A percentile compares a stretch with the other conserved stretches of the same genome.
Conservation (phyloP, 208 protist species). For the Vickermania spadyakhi region DNA sequence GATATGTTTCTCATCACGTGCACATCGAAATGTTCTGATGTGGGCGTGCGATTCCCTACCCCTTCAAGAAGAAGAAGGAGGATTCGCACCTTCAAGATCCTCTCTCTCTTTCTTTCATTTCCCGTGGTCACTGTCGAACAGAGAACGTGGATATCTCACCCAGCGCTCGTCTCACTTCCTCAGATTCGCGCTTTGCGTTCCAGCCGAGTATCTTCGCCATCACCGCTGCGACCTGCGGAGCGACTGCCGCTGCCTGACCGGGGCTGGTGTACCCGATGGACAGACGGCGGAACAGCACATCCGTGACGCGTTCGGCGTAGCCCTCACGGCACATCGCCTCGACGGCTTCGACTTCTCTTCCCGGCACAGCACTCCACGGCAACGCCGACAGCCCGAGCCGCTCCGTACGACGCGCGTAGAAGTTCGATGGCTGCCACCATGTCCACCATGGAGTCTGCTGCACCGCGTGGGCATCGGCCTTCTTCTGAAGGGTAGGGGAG, state of each 20-base stretch:
- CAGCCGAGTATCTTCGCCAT: constrained; percentile 33
- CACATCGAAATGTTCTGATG: too few relatives aligned
- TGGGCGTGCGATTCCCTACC: too few relatives aligned
- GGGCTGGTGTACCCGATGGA: constrained; percentile 70
- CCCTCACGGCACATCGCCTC: constrained; percentile 23
- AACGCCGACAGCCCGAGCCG: neutral
- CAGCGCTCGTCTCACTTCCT: too few relatives aligned
- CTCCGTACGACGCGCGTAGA: neutral
- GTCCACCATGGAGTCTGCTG: too few relatives aligned
- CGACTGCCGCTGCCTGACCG: constrained; percentile 31
- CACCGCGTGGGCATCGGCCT: too few relatives aligned
- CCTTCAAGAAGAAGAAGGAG: too few relatives aligned
- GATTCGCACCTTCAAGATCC: too few relatives aligned
- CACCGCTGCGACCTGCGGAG: constrained; percentile 6
- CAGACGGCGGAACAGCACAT: constrained; percentile 59
- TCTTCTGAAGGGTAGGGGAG: constrained; percentile 16
- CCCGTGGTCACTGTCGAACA: too few relatives aligned
- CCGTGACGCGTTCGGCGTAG: constrained; percentile 51
- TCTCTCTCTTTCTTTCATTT: too few relatives aligned
- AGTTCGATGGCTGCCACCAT: too few relatives aligned
- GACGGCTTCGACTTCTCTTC: constrained; percentile 7
- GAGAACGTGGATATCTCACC: too few relatives aligned
- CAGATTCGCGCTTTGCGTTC: constrained; percentile 10
- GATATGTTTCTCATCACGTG: too few relatives aligned
- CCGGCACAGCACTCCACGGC: neutral